A percentile compares a stretch with the other conserved stretches of the same genome.
These are phyloP conservation scores for Ramaria rubella DNA, from an alignment of 768 basidiomycete genomes.

Conservation along the genomic window DNA sequence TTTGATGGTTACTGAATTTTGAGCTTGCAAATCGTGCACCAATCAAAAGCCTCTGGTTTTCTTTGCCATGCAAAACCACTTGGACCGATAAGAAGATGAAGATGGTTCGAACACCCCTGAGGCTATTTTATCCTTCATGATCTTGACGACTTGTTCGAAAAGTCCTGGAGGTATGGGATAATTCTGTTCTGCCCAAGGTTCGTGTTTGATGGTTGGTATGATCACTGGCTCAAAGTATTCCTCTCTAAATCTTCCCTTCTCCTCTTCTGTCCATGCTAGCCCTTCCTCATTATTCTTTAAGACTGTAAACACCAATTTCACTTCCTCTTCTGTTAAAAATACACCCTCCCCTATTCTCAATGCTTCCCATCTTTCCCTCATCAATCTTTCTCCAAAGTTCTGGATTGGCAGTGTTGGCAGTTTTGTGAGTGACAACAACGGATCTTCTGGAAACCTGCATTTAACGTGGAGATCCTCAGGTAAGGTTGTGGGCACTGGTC, in stretches of 20 bases:
- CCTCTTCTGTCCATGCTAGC: constrained; percentile 34
- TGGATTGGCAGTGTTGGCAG: constrained; percentile 6
- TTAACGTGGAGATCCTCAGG: background rate
- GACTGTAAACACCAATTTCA: constrained; percentile 26
- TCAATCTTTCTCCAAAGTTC: constrained; percentile 12
- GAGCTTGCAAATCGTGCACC: constrained; percentile 18
- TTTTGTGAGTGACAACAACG: background rate
- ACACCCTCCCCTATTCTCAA: constrained; percentile 11
- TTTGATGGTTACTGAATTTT: constrained; percentile 17
- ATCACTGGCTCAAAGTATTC: constrained; percentile 6
- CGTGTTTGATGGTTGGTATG: background rate
- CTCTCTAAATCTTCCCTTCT: constrained; percentile 28
- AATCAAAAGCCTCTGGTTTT: constrained; percentile 17
- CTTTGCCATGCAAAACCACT: constrained; percentile 21
- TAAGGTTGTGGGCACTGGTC: background rate
- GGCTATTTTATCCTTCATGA: constrained; percentile 17
- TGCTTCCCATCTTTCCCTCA: constrained; percentile 7
- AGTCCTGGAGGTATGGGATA: background rate
- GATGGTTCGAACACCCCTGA: constrained; percentile 20
- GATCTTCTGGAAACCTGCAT: background rate
- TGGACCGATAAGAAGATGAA: constrained; percentile 19
- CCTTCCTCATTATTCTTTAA: constrained; percentile 25
- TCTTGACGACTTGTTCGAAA: constrained; percentile 16
- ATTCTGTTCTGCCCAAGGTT: background rate
- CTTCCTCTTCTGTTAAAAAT: constrained; percentile 30